Evolutionary conservation across 1,139 yeast species (phyloP).

Genomic region (Geotrichum australiense): DNA sequence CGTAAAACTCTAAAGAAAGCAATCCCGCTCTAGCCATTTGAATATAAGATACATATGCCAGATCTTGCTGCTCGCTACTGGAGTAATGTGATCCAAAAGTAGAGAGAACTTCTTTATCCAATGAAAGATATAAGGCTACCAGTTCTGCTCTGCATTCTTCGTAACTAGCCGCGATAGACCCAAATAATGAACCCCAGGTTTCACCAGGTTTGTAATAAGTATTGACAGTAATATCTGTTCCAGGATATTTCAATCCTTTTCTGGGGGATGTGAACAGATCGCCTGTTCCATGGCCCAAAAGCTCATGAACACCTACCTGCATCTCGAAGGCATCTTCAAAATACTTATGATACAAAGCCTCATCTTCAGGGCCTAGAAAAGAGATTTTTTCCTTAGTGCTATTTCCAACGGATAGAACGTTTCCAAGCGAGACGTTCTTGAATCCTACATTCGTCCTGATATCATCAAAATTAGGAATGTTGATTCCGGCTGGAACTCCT

Average conservation of each 20-base stretch:
- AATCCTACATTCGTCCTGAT: conserved; percentile 77
- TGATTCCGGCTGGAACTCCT: conserved; percentile 89
- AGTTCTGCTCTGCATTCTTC: conserved; percentile 92
- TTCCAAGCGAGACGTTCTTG: conserved; percentile 83
- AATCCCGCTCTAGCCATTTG: conserved; percentile 88
- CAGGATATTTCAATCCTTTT: conserved; percentile 18
- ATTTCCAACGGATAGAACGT: conserved; percentile 62
- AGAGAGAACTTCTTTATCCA: conserved; percentile 57
- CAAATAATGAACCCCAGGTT: conserved; percentile 86
- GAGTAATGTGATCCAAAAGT: conserved; percentile 55
- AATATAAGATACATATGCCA: conserved; percentile 59
- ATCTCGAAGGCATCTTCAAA: conserved; percentile 82
- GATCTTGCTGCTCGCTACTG: conserved; percentile 50
- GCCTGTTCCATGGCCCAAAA: conserved; percentile 90
- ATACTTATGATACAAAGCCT: conserved; percentile 57
- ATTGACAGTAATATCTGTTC: conserved; percentile 59
- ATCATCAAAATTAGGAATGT: conserved; percentile 87
- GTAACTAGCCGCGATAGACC: conserved; percentile 80
- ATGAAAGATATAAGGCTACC: conserved; percentile 74
- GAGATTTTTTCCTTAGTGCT: conserved; percentile 64
- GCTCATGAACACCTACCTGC: conserved; percentile 87
- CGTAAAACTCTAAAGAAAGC: conserved; percentile 77
- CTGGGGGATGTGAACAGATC: conserved; percentile 55
- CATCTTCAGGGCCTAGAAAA: conserved; percentile 49
- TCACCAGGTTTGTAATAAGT: conserved; percentile 73